Evolutionary conservation across 495 filamentous ascomycete species (phyloP).

Genomic region (Staphylotrichum longicolle): DNA sequence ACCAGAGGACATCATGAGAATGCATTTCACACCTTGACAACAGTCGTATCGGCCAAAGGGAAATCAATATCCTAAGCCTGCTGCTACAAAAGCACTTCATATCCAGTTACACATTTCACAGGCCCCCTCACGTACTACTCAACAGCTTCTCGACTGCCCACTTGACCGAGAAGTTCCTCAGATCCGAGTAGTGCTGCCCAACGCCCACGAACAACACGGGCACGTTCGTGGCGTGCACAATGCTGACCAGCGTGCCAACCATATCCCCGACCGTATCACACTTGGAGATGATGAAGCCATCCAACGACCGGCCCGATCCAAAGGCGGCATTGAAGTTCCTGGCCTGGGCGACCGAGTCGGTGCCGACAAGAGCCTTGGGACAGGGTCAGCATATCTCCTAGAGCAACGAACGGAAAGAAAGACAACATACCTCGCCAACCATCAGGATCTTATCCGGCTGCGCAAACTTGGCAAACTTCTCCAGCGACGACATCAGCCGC

Average conservation of each 20-base stretch:
- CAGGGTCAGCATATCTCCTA: slow-evolving; percentile 19
- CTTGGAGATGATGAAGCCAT: slow-evolving; percentile 97
- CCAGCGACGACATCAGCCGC: slow-evolving; percentile 87
- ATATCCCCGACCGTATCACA: slow-evolving; percentile 99
- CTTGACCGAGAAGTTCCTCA: slow-evolving; percentile 87
- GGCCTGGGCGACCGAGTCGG: slow-evolving; percentile 90
- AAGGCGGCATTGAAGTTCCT: slow-evolving; percentile 93
- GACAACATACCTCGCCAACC: slow-evolving; percentile 74
- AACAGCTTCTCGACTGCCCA: slow-evolving; percentile 82
- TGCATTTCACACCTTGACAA: no score
- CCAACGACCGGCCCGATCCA: slow-evolving; percentile 71
- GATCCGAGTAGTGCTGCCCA: slow-evolving; percentile 94
- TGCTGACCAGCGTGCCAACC: slow-evolving; percentile 94
- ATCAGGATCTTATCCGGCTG: slow-evolving; percentile 97
- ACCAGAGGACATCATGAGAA: no score
- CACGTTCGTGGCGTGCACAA: slow-evolving; percentile 95
- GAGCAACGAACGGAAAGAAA: not conserved
- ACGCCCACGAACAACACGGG: slow-evolving; percentile 92
- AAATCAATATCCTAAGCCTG: slow-evolving; percentile 6
- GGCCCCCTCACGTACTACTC: slow-evolving; percentile 36
- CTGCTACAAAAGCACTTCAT: not conserved
- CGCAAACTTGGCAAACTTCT: slow-evolving; percentile 96
- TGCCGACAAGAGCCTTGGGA: slow-evolving; percentile 77
- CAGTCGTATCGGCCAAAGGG: not conserved
- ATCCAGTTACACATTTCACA: no score